Base-by-base conservation (phyloP, 495 filamentous ascomycete species). In the Penicillium turbatum region DNA sequence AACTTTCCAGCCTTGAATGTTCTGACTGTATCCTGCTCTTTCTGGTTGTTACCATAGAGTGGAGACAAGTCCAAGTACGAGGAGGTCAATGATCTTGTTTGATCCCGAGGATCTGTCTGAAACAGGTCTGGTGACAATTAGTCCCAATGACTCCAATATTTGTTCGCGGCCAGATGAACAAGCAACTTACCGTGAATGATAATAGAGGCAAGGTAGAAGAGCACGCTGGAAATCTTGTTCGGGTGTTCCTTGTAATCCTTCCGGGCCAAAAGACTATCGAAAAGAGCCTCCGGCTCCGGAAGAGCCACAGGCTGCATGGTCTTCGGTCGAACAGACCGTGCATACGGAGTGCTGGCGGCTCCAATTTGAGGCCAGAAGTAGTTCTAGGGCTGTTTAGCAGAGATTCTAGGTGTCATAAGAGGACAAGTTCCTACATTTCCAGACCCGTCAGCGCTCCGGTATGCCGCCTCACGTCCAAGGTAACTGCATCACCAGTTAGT, bases 201-300 rank as follows among this genome's bases (percentile, higher is more conserved):
- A 50, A 95, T 89, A 13, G 84, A 88, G 6, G 90, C 91, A 64
- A 91, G 81, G 58, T 97, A 92, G 77, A 91, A 97, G 11, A 97
- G 72, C 50, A 95, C 79, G 61, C 88, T 92, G 1, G 90, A 95
- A 16, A 95, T 85, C 57, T 88, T 87, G 61, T 87, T 92, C 5
- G 86, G 82, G 69, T 88, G 85, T 41, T 84, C 77, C 53, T 82
- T 78, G 50, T 78, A 83, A 12, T 78, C 66, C 44, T 82, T 79
- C 26, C 88, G 76, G 37, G 77, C 79, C 73, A 90, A 79, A 5
- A 90, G 64, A 19, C 82, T 80, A 63, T 96, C 92, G 54, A 92
- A 97, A 24, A 97, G 75, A 3, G 86, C 77, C 15, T 74, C 80
- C 0, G 92, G 84, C 60, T 95, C 90, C 2, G 91, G 92, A 32